Conservation (phyloP, 371 early-diverging fungal species). For the Rhizopus arrhizus region DNA sequence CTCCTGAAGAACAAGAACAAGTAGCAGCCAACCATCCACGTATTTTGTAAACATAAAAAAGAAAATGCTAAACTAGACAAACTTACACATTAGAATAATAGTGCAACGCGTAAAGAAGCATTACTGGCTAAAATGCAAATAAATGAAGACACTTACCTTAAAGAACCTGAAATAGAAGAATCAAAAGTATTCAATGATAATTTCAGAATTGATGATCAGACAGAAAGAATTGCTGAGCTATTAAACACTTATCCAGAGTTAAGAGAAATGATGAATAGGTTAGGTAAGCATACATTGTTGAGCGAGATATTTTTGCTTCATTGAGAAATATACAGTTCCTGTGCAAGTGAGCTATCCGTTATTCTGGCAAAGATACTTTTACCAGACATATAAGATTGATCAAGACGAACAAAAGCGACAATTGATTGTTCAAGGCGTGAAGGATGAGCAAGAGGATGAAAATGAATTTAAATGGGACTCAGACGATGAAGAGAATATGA, state of each 20-base stretch:
- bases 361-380: slow-evolving; percentile 56
- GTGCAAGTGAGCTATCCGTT: slow-evolving; percentile 46
- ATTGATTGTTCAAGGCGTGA: slow-evolving; percentile 41
- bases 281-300: slow-evolving; percentile 23
- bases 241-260: slow-evolving; percentile 40
- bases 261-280: slow-evolving; percentile 46
- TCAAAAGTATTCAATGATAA: slow-evolving; percentile 36
- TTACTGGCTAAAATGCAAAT: slow-evolving; percentile 44
- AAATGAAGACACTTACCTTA: slow-evolving; percentile 37
- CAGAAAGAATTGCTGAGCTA: slow-evolving; percentile 47
- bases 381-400: slow-evolving; percentile 49
- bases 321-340: slow-evolving; percentile 33
- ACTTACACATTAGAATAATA: slow-evolving; percentile 3
- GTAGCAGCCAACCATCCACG: slow-evolving; percentile 23
- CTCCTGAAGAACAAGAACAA: slow-evolving; percentile 32
- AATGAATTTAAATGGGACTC: slow-evolving; percentile 56
- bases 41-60: slow-evolving; percentile 28
- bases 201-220: slow-evolving; percentile 46
- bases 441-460: slow-evolving; percentile 31
- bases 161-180: slow-evolving; percentile 32
- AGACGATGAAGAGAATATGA: slow-evolving; percentile 44
- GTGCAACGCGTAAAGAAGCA: slow-evolving; percentile 50
- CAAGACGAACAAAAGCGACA: slow-evolving; percentile 52
- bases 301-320: not conserved
- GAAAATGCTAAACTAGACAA: not conserved